Base-by-base conservation (phyloP, 1,284 basidiomycete species). In the Exsudoporus floridanus region DNA sequence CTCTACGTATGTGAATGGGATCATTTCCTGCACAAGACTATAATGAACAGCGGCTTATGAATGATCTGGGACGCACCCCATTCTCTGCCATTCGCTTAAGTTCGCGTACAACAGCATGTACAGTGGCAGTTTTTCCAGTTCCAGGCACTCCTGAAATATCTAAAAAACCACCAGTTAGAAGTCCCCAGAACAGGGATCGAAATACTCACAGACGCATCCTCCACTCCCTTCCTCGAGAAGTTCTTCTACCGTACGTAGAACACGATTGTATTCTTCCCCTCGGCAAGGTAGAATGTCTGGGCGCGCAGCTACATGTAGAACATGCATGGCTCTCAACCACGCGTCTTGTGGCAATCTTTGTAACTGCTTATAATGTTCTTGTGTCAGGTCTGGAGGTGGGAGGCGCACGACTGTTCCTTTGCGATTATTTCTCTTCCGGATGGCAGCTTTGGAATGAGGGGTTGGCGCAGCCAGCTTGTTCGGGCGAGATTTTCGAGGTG, bases 111-210 rank as follows among this genome's bases (percentile, higher is more conserved):
- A 96, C 89, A 1, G 90, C 90, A 63, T 96, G 93, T 0, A 99
- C 94, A 0, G 97, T 99, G 0, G 97, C 97, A 3, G 97, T 99
- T 75, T 99, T 99, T 3, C 97, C 96, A 8, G 96, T 98, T 2
- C 97, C 97, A 8, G 97, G 97, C 1, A 98, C 94, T 19, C 96
- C 97, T 6, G 95, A 96, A 42, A 99, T 95, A 70, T 96, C 93
- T 95, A 46, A 49, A 19, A 31, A n/a, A 37, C 43, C 33, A 43
- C 34, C 27, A 4, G 12, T 45, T n/a, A 48, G 41, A 36, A 52
- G 9, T 6, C 27, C 23, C 40, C 16, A 54, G 31, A 21, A 31
- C 37, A 50, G 30, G 39, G 43, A 34, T 34, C 3, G 33, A 53
- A 41, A 18, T 21, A 79, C 93, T 67, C 67, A 94, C 96, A 99